phyloP scores from a whole-genome alignment of 2,329 filamentous ascomycete genomes.

The Fusarium sterilihyphosum region DNA sequence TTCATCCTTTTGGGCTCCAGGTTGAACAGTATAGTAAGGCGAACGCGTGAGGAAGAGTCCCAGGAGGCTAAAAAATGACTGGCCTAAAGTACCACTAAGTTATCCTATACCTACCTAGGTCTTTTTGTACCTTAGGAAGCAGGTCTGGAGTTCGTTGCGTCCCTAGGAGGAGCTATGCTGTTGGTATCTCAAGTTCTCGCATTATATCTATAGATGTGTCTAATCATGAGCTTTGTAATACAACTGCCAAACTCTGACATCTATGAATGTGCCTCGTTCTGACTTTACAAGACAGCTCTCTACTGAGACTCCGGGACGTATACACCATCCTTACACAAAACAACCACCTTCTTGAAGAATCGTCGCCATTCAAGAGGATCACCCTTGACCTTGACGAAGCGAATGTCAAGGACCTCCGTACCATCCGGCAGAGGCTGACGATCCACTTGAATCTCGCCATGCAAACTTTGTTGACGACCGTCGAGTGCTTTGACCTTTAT shows the following conservation, averaged over 20 bases:
- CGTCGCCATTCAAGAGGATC: constrained; percentile 96
- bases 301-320: constrained; percentile 60
- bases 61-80: neutral
- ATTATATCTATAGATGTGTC: neutral
- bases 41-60: neutral
- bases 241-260: neutral
- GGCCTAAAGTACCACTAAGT: neutral
- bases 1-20: neutral
- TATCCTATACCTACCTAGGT: neutral
- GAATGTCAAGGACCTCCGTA: constrained; percentile 79
- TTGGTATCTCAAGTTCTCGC: neutral
- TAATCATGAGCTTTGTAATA: constrained; percentile 10
- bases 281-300: constrained; percentile 30
- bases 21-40: neutral
- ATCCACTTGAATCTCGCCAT: constrained; percentile 80
- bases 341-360: constrained; percentile 95
- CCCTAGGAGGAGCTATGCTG: neutral
- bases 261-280: neutral
- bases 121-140: neutral
- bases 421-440: constrained; percentile 66
- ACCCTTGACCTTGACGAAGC: constrained; percentile 94
- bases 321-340: constrained; percentile 87
- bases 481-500: constrained; percentile 82
- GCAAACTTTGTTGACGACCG: constrained; percentile 75
- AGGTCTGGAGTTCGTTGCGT: neutral